phyloP scores from a whole-genome alignment of 2,329 filamentous ascomycete species.

The Colletotrichum chrysophilum region DNA sequence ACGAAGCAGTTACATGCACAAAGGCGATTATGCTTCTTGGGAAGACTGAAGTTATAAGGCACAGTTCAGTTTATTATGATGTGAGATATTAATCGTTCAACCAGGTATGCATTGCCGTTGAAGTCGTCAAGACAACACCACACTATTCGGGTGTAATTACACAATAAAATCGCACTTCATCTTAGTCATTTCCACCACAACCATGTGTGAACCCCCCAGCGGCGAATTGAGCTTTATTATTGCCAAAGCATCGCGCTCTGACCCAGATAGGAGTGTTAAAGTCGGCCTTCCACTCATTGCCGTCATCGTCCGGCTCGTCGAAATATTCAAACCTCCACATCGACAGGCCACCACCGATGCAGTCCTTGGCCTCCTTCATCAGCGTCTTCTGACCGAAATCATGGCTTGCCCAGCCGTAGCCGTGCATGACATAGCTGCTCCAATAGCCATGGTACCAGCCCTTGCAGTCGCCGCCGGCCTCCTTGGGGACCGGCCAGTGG shows the following conservation, averaged over 20 bases:
- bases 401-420: conserved; percentile 26
- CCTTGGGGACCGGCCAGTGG: conserved; percentile 27
- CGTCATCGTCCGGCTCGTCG: conserved; percentile 26
- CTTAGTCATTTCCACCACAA: not conserved
- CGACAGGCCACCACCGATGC: conserved; percentile 24
- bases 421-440: conserved; percentile 26
- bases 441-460: conserved; percentile 25
- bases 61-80: not conserved
- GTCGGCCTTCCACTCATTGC: conserved; percentile 26
- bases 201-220: not conserved
- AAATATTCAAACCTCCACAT: conserved; percentile 31
- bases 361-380: conserved; percentile 21
- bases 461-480: conserved; percentile 25
- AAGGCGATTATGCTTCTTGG: not conserved
- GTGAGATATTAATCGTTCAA: not conserved
- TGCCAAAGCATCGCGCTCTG: conserved; percentile 25
- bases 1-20: not conserved
- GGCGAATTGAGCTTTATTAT: not conserved
- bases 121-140: not conserved
- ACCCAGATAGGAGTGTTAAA: conserved; percentile 28
- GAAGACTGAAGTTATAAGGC: not conserved
- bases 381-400: conserved; percentile 30
- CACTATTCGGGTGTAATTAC: not conserved
- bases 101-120: not conserved
- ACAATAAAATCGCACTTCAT: not conserved